Evolutionary conservation across 257 asterid species (phyloP).

Genomic region (Gentiana macrophylla): DNA sequence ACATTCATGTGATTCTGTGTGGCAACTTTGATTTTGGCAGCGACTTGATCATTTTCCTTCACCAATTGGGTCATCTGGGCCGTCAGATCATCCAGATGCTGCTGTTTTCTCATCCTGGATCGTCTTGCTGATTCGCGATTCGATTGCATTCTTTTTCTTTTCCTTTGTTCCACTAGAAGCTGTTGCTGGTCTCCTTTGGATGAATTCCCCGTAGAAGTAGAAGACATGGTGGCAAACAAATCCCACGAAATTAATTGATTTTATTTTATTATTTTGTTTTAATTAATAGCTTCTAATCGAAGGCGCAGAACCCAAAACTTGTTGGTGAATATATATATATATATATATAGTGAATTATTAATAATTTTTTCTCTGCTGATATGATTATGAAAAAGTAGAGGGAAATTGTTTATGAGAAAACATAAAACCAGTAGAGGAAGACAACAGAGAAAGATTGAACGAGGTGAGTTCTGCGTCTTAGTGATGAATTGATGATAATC

Average conservation of each 20-base stretch:
- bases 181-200: slow-evolving; percentile 38
- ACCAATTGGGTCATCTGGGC: slow-evolving; percentile 38
- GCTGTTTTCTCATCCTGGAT: slow-evolving; percentile 82
- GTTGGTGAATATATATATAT: too few relatives aligned
- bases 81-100: slow-evolving; percentile 62
- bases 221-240: slow-evolving; percentile 36
- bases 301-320: slow-evolving; percentile 11
- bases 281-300: not conserved
- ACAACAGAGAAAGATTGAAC: slow-evolving; percentile 95
- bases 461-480: slow-evolving; percentile 64
- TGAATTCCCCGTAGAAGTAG: slow-evolving; percentile 57
- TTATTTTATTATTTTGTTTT: too few relatives aligned
- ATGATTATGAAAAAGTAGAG: not conserved
- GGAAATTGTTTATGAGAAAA: slow-evolving; percentile 38
- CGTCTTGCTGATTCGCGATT: slow-evolving; percentile 89
- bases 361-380: not conserved
- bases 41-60: slow-evolving; percentile 43
- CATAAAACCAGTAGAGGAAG: slow-evolving; percentile 93
- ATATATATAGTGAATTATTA: too few relatives aligned
- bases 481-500: slow-evolving; percentile 48
- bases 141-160: slow-evolving; percentile 77
- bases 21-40: slow-evolving; percentile 25
- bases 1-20: slow-evolving; percentile 35
- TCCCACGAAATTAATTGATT: slow-evolving; percentile 5
- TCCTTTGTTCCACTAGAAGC: slow-evolving; percentile 43